Conservation (phyloP, 306 rosid species). For the Dryas octopetala region DNA sequence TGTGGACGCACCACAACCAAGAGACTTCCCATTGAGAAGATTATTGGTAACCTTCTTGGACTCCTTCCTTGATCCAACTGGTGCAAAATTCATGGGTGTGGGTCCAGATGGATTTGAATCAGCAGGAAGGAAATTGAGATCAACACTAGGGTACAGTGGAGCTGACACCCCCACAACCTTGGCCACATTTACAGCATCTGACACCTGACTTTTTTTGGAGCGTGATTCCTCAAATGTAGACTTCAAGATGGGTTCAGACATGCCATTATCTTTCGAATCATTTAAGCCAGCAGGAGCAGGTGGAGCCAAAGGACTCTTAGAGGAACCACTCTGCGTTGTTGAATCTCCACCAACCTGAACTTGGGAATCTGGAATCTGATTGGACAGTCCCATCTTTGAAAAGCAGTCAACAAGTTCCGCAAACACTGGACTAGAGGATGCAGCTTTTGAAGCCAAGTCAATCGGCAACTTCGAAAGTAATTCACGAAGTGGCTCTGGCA, state of each 20-base stretch:
- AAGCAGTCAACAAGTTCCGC: conserved; percentile 45
- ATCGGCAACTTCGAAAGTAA: conserved; percentile 36
- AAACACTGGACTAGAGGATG: conserved; percentile 46
- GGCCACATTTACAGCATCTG: conserved; percentile 26
- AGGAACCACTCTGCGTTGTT: conserved; percentile 24
- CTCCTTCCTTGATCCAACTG: conserved; percentile 38
- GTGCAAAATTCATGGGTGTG: conserved; percentile 9
- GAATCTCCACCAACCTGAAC: conserved; percentile 36
- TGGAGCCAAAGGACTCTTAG: conserved; percentile 19
- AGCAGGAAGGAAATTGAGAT: conserved; percentile 54
- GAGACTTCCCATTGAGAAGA: conserved; percentile 18
- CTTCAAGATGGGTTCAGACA: conserved; percentile 14
- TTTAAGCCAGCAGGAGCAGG: conserved; percentile 25
- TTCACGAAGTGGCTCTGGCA: conserved; percentile 54
- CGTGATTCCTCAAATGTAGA: conserved; percentile 25
- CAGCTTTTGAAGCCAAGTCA: conserved; percentile 42
- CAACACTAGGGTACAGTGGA: conserved; percentile 34
- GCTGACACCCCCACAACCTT: conserved; percentile 20
- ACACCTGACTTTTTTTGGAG: conserved; percentile 29
- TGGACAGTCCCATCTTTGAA: conserved; percentile 34
- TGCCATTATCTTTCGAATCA: conserved; percentile 17
- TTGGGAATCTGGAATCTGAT: conserved; percentile 30
- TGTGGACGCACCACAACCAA: conserved; percentile 27
- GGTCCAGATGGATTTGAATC: conserved; percentile 31
- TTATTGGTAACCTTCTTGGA: conserved; percentile 11